These are phyloP conservation scores for Pseudocercospora musae DNA, from an alignment of 2,329 filamentous ascomycete species.

Conservation along the genomic window DNA sequence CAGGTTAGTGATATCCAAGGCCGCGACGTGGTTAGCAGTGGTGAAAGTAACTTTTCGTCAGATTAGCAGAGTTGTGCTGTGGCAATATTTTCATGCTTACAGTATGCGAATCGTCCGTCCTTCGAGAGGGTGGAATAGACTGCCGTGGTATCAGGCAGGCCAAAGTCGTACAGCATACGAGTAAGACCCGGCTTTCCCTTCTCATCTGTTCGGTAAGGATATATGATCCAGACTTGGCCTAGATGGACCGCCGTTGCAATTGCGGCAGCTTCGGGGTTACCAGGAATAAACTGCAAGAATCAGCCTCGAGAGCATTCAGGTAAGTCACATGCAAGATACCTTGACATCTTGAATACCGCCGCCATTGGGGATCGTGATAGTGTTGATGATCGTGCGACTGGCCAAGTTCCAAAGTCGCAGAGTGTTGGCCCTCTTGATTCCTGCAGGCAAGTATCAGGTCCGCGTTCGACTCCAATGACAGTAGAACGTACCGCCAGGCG, in stretches of 20 bases:
- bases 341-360: conserved; percentile 63
- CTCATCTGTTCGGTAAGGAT: conserved; percentile 56
- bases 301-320: neutral
- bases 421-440: conserved; percentile 55
- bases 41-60: conserved; percentile 52
- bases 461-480: neutral
- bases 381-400: conserved; percentile 55
- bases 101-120: conserved; percentile 57
- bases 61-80: neutral
- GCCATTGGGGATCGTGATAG: conserved; percentile 59
- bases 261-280: conserved; percentile 56
- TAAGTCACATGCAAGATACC: neutral
- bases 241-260: conserved; percentile 59
- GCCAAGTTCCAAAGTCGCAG: conserved; percentile 58
- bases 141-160: conserved; percentile 54
- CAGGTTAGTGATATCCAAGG: conserved; percentile 61
- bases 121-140: conserved; percentile 61
- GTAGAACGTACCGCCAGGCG: conserved; percentile 9
- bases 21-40: conserved; percentile 60
- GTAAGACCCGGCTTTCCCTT: conserved; percentile 57
- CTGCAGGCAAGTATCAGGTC: conserved; percentile 29
- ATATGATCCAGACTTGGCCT: conserved; percentile 64
- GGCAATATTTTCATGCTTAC: neutral
- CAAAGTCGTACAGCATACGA: conserved; percentile 58
- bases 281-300: conserved; percentile 54